Conservation (phyloP, 306 rosid species). For the Vicia sativa region DNA sequence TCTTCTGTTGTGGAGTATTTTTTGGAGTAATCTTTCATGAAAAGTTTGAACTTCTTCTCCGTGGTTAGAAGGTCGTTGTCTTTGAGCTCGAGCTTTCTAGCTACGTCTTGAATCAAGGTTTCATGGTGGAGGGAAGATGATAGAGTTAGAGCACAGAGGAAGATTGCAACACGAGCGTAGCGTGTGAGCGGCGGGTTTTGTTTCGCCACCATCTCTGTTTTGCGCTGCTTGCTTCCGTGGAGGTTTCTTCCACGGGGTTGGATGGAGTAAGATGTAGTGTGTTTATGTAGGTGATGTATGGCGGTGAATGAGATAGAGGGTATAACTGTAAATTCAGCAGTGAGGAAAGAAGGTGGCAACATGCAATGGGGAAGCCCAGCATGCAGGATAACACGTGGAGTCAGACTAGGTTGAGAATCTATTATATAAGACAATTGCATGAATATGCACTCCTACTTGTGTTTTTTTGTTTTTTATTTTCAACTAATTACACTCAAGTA, state of each 20-base stretch:
- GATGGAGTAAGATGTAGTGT: background rate
- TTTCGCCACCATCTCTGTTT: conserved; percentile 17
- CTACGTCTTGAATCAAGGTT: conserved; percentile 44
- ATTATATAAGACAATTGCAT: too few species aligned
- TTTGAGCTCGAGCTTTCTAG: conserved; percentile 33
- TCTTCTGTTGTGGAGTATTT: conserved; percentile 62
- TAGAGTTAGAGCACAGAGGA: conserved; percentile 35
- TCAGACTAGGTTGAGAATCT: background rate
- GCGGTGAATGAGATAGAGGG: conserved; percentile 25
- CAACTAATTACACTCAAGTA: too few species aligned
- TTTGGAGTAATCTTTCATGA: conserved; percentile 70
- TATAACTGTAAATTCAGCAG: background rate
- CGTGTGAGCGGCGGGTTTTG: conserved; percentile 38
- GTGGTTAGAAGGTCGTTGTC: conserved; percentile 43
- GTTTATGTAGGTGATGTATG: background rate
- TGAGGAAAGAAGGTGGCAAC: conserved; percentile 40
- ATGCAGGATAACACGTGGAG: conserved; percentile 50
- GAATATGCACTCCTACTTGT: too few species aligned
- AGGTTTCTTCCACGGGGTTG: background rate
- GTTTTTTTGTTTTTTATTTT: too few species aligned
- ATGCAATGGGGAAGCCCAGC: conserved; percentile 20
- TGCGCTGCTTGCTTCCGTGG: conserved; percentile 1
- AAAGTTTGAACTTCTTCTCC: conserved; percentile 64
- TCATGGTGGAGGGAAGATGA: conserved; percentile 16
- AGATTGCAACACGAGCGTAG: conserved; percentile 41